Evolutionary conservation across 2,329 filamentous ascomycete species (phyloP), one percentile per base, ranked within the genome.

Genomic region (Lachnellula willkommii): DNA sequence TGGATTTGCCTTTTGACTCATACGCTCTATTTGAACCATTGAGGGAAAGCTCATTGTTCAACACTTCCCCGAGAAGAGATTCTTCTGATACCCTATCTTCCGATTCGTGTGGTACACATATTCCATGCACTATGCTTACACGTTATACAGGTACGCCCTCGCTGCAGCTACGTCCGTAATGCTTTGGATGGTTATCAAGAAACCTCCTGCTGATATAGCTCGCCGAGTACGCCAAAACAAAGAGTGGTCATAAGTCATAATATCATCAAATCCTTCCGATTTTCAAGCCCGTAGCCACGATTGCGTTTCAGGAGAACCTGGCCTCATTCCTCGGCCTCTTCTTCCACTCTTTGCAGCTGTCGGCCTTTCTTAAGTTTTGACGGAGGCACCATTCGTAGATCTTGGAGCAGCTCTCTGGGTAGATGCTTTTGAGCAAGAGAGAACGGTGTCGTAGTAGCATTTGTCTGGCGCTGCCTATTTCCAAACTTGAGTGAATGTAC

Each of bases 111-210:
- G 28, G 28, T 32, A 32, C 8, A 32, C 28, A 32, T 9, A 32
- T 4, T 11, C 32, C 22, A 17, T 14, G 35, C 43, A 17, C 36
- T 20, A 45, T 49, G 35, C 54, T 47, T 53, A 58, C 26, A 14
- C 42, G 45, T 50, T 48, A 22, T 53, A 40, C 63, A 96, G 91
- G 91, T 96, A 95, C 69, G 89, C 88, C 60, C 80, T 95, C 61
- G 87, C 84, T 55, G 72, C 87, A 42, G 92, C 92, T 55, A 99
- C 94, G 40, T 85, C 90, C 12, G 82, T 99, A 69, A 99, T 99
- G 94, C 78, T 99, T 69, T 96, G 88, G 81, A 92, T 97, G 89
- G 85, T 99, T 39, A 77, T 96, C 59, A 91, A 89, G 72, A 96
- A 93, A 73, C 90, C 91, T 14, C 79, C 90, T 9, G 84, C 86